phyloP scores from a whole-genome alignment of 257 asterid genomes.

The Solanum neorickii region DNA sequence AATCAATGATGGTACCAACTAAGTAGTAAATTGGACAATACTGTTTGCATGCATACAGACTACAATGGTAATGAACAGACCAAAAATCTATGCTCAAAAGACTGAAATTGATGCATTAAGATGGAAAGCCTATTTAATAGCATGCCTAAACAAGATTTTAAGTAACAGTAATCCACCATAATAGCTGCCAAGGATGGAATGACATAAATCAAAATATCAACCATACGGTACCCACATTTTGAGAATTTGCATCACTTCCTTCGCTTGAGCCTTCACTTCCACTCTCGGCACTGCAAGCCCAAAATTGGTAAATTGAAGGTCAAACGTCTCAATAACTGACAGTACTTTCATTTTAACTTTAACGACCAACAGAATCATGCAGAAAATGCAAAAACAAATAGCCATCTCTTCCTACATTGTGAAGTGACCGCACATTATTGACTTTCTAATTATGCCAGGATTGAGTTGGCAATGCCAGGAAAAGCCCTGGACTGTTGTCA shows the following conservation, averaged over 20 bases:
- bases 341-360: not conserved
- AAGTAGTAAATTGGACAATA: not conserved
- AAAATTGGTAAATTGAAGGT: not conserved
- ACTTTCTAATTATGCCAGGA: not conserved
- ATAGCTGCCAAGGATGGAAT: not conserved
- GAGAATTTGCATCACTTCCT: conserved; percentile 84
- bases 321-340: not conserved
- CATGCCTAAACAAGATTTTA: not conserved
- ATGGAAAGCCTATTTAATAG: not conserved
- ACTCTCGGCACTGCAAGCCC: conserved; percentile 70
- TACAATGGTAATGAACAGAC: not conserved
- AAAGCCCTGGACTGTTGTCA: not conserved
- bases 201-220: not conserved
- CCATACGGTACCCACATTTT: conserved; percentile 46
- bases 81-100: not conserved
- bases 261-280: conserved; percentile 85
- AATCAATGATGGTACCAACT: conserved; percentile 1
- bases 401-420: not conserved
- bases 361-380: not conserved
- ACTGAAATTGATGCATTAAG: not conserved
- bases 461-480: not conserved
- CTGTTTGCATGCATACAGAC: not conserved
- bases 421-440: not conserved
- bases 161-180: not conserved
- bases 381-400: not conserved